A percentile compares a stretch with the other conserved stretches of the same genome.
Evolutionary conservation across 495 filamentous ascomycete genomes (phyloP).

Genomic region (Podospora pseudocomata): DNA sequence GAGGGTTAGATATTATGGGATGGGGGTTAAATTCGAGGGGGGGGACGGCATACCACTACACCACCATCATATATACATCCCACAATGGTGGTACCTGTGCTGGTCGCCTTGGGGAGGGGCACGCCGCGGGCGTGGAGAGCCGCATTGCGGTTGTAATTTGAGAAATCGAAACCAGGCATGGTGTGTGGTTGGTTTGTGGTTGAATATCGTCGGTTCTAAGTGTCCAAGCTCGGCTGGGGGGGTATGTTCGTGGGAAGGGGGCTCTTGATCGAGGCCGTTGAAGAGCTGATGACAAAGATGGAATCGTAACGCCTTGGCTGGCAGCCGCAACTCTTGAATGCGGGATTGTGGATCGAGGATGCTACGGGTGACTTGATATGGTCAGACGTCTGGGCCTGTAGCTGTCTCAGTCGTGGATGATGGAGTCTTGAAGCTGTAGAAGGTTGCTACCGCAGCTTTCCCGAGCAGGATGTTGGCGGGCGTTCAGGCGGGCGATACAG

Average conservation of each 20-base stretch:
- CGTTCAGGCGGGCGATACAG: constrained; percentile 3
- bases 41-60: constrained; percentile 66
- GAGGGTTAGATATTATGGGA: neutral
- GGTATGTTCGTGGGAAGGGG: neutral
- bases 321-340: constrained; percentile 2
- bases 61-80: constrained; percentile 96
- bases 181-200: constrained; percentile 23
- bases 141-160: constrained; percentile 97
- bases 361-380: neutral
- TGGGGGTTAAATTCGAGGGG: constrained; percentile 2
- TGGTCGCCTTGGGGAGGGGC: constrained; percentile 93
- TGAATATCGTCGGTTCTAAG: neutral
- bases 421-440: neutral
- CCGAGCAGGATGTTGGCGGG: neutral
- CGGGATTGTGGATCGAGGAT: neutral
- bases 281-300: constrained; percentile 42
- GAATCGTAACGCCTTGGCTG: constrained; percentile 32
- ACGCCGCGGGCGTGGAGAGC: constrained; percentile 90
- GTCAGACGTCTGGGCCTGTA: neutral
- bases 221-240: constrained; percentile 3
- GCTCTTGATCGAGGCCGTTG: constrained; percentile 13
- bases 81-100: constrained; percentile 98
- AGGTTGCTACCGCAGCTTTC: neutral
- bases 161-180: constrained; percentile 99
- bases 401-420: neutral